Evolutionary conservation across 345 rosid genomes (phyloP).

Genomic region (Boechera retrofracta): DNA sequence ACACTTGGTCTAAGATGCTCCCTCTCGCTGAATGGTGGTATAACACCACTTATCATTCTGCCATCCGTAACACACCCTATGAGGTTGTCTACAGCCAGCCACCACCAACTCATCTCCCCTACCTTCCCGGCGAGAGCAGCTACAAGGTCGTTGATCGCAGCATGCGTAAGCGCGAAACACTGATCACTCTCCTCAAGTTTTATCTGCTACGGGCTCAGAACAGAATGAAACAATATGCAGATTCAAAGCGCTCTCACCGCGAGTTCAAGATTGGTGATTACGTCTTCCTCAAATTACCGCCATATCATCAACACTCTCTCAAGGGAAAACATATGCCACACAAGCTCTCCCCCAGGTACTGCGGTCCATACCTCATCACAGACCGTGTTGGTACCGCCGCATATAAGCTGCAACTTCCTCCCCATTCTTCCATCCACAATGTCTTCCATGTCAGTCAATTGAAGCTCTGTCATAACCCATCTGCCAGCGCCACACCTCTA

Average conservation of each 20-base stretch:
- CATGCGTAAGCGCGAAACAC: rapidly evolving
- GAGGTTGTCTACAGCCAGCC: rapidly evolving
- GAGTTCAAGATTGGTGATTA: rapidly evolving
- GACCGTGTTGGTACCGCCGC: rapidly evolving
- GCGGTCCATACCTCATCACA: background rate
- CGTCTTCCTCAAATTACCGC: background rate
- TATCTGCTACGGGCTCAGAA: background rate
- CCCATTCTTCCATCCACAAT: rapidly evolving
- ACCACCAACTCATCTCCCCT: rapidly evolving
- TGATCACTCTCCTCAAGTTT: background rate
- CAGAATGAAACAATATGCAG: background rate
- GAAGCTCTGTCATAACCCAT: too few relatives aligned
- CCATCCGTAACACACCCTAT: rapidly evolving
- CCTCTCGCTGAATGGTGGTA: background rate
- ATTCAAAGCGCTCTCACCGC: rapidly evolving
- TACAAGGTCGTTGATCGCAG: background rate
- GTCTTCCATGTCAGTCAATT: too few relatives aligned
- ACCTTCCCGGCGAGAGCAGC: rapidly evolving
- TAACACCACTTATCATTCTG: background rate
- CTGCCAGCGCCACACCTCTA: too few relatives aligned
- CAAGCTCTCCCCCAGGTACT: background rate
- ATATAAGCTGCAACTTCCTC: rapidly evolving
- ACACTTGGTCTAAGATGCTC: background rate
- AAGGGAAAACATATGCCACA: rapidly evolving
- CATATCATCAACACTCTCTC: background rate